phyloP scores from a whole-genome alignment of 148 eudicot species.

The Amaranthus cruentus region DNA sequence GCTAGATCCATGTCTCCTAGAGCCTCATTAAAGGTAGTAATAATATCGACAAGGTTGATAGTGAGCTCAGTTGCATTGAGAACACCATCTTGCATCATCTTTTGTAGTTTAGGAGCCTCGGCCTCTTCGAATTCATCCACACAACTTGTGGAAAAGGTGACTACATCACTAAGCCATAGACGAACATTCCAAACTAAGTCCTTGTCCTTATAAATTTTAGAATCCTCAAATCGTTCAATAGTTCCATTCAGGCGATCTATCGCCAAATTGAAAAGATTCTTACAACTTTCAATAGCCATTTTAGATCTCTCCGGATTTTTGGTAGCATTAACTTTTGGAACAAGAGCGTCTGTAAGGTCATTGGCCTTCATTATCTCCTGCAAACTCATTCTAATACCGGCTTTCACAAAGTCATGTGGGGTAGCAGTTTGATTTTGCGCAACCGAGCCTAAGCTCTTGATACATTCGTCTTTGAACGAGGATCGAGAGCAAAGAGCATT shows the following conservation, averaged over 20 bases:
- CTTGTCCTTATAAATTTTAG: constrained; percentile 24
- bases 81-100: constrained; percentile 27
- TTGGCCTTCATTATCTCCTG: constrained; percentile 33
- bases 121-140: constrained; percentile 41
- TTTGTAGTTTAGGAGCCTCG: constrained; percentile 30
- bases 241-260: constrained; percentile 38
- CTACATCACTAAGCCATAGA: constrained; percentile 51
- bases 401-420: constrained; percentile 41
- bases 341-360: constrained; percentile 22
- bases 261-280: constrained; percentile 31
- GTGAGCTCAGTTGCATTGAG: constrained; percentile 44
- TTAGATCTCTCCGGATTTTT: constrained; percentile 26
- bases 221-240: constrained; percentile 26
- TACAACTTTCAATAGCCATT: constrained; percentile 37
- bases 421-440: constrained; percentile 48
- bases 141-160: constrained; percentile 42
- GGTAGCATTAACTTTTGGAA: constrained; percentile 23
- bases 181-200: constrained; percentile 34
- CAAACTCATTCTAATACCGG: constrained; percentile 36
- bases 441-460: constrained; percentile 28
- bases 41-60: constrained; percentile 42
- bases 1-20: constrained; percentile 19
- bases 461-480: constrained; percentile 39
- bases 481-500: constrained; percentile 43
- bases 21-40: constrained; percentile 26